These are phyloP conservation scores for Aphanocladium album DNA, from an alignment of 2,329 filamentous ascomycete genomes.

Conservation along the genomic window DNA sequence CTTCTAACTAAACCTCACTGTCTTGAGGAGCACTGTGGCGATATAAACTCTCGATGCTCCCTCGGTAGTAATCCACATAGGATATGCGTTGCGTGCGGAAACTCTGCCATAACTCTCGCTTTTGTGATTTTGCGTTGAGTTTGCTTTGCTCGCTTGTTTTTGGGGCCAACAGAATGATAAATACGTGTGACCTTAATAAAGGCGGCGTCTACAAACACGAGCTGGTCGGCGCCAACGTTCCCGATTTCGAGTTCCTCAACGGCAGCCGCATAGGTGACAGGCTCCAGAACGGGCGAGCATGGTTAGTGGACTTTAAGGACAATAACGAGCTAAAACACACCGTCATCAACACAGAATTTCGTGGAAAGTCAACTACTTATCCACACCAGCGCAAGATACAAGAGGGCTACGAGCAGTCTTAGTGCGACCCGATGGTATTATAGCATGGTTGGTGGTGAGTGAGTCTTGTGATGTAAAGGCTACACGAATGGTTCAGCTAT, in stretches of 20 bases:
- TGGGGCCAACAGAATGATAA: no score
- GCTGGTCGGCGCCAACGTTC: slow-evolving; percentile 30
- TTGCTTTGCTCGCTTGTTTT: no score
- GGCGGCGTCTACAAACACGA: slow-evolving; percentile 17
- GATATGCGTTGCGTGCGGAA: no score
- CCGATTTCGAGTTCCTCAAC: slow-evolving; percentile 28
- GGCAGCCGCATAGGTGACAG: slow-evolving; percentile 25
- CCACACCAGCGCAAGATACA: slow-evolving; percentile 17
- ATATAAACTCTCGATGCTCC: no score
- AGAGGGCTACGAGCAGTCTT: slow-evolving; percentile 23
- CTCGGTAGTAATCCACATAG: no score
- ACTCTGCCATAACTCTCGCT: no score
- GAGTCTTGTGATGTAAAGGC: slow-evolving; percentile 15
- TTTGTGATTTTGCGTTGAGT: no score
- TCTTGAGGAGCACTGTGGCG: no score
- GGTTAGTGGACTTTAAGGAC: slow-evolving; percentile 24
- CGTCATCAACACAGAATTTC: slow-evolving; percentile 8
- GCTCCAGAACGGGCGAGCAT: slow-evolving; percentile 23
- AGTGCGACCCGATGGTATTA: slow-evolving; percentile 27
- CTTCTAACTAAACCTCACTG: no score
- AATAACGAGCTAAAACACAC: slow-evolving; percentile 13
- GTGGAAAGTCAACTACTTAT: slow-evolving; percentile 20
- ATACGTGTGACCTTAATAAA: background rate
- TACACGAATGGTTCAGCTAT: slow-evolving; percentile 8
- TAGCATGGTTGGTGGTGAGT: slow-evolving; percentile 26